Conservation (phyloP, 768 basidiomycete species). For the Imleria badia region DNA sequence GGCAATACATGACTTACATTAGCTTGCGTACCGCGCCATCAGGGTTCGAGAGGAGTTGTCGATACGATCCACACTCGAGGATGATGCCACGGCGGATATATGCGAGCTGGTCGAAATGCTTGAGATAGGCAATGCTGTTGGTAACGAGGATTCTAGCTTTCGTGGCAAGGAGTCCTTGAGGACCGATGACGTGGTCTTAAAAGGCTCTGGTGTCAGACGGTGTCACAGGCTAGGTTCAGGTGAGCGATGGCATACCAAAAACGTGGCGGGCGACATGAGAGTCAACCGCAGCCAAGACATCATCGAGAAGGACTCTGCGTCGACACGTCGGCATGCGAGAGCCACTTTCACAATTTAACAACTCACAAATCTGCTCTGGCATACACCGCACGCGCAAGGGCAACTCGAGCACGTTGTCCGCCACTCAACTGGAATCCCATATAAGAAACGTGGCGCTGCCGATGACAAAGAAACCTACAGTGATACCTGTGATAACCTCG, state of each 20-base stretch:
- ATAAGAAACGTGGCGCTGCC: slow-evolving; percentile 12
- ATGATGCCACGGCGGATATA: slow-evolving; percentile 86
- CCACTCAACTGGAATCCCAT: slow-evolving; percentile 58
- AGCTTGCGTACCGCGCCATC: slow-evolving; percentile 70
- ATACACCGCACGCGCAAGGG: slow-evolving; percentile 87
- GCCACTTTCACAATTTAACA: too few relatives aligned
- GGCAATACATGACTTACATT: too few relatives aligned
- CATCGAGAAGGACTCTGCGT: slow-evolving; percentile 76
- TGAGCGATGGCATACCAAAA: slow-evolving; percentile 50
- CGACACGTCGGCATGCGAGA: neutral
- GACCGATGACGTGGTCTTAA: slow-evolving; percentile 82
- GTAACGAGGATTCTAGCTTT: slow-evolving; percentile 88
- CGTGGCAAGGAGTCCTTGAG: slow-evolving; percentile 73
- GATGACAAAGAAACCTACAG: slow-evolving; percentile 38
- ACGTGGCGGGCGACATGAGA: slow-evolving; percentile 87
- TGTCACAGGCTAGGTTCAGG: neutral
- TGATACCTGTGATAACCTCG: slow-evolving; percentile 44
- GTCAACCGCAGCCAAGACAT: slow-evolving; percentile 84
- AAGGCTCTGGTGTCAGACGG: slow-evolving; percentile 5
- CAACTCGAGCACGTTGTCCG: slow-evolving; percentile 80
- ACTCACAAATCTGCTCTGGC: slow-evolving; percentile 84
- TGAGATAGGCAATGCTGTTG: slow-evolving; percentile 80
- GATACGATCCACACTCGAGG: slow-evolving; percentile 70
- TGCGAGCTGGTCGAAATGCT: slow-evolving; percentile 69
- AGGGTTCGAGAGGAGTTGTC: slow-evolving; percentile 55